phyloP scores from a whole-genome alignment of 169 alveolate species.

The Perkinsus olseni region DNA sequence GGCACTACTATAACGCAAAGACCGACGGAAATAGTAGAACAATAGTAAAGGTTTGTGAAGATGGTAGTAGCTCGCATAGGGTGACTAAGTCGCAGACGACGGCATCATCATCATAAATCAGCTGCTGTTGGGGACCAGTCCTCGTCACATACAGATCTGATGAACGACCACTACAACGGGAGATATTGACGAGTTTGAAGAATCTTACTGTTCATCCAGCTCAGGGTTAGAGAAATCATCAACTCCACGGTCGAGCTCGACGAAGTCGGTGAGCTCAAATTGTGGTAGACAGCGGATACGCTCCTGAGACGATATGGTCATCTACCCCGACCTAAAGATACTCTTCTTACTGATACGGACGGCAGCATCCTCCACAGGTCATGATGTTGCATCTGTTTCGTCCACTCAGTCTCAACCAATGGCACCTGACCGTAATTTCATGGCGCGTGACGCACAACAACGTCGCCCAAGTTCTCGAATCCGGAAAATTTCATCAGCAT shows the following conservation, averaged over 20 bases:
- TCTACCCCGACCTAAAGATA: neutral
- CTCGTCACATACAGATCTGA: neutral
- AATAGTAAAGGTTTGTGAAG: neutral
- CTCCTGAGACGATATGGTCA: neutral
- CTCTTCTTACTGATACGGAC: neutral
- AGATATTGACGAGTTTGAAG: too few species aligned
- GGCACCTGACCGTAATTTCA: too few species aligned
- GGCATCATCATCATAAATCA: neutral
- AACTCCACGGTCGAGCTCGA: neutral
- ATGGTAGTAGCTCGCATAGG: neutral
- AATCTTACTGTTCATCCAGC: neutral
- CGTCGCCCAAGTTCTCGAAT: too few species aligned
- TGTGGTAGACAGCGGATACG: neutral
- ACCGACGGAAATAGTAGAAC: neutral
- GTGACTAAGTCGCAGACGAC: too few species aligned
- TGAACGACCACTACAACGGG: neutral
- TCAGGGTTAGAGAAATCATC: neutral
- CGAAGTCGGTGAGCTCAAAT: neutral
- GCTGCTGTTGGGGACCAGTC: neutral
- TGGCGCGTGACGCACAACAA: neutral
- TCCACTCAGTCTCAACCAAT: neutral
- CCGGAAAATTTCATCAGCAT: too few species aligned
- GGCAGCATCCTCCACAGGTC: neutral
- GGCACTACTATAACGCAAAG: neutral
- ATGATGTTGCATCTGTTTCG: neutral